Percentiles rank a stretch among this genome's conserved stretches.
phyloP scores from a whole-genome alignment of 1,284 basidiomycete genomes.

The Sporisorium iseilematis-ciliati region DNA sequence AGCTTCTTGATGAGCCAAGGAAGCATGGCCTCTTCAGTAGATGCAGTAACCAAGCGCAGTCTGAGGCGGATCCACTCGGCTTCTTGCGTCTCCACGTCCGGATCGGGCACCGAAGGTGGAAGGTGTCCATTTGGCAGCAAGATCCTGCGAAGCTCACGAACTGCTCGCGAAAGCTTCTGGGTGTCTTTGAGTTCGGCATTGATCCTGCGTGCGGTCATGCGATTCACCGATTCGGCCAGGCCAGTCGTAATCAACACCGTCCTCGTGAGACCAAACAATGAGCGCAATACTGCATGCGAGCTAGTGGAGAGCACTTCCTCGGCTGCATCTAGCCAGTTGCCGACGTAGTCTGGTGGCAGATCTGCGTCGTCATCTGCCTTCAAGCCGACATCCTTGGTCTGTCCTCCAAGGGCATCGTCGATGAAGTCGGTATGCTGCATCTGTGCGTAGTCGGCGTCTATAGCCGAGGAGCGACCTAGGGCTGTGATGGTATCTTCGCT shows the following conservation, averaged over 20 bases:
- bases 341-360: slow-evolving; percentile 24
- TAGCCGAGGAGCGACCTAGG: slow-evolving; percentile 11
- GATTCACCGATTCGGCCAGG: slow-evolving; percentile 23
- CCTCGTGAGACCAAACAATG: slow-evolving; percentile 20
- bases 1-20: slow-evolving; percentile 24
- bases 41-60: slow-evolving; percentile 16
- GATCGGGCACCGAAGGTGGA: slow-evolving; percentile 42
- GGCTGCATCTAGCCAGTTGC: slow-evolving; percentile 30
- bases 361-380: slow-evolving; percentile 6
- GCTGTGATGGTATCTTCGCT: slow-evolving; percentile 18
- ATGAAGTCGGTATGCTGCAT: slow-evolving; percentile 1
- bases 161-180: slow-evolving; percentile 18
- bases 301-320: slow-evolving; percentile 31
- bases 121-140: slow-evolving; percentile 46
- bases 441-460: slow-evolving; percentile 9
- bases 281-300: slow-evolving; percentile 19
- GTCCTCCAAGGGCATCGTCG: not conserved
- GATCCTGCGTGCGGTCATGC: slow-evolving; percentile 22
- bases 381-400: not conserved
- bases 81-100: slow-evolving; percentile 30
- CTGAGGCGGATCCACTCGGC: slow-evolving; percentile 45
- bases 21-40: not conserved
- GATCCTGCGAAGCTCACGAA: slow-evolving; percentile 25
- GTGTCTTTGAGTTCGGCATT: slow-evolving; percentile 24
- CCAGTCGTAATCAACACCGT: slow-evolving; percentile 20